Evolutionary conservation across 805 yeast species (phyloP).

Genomic region (Ogataea parapolymorpha): DNA sequence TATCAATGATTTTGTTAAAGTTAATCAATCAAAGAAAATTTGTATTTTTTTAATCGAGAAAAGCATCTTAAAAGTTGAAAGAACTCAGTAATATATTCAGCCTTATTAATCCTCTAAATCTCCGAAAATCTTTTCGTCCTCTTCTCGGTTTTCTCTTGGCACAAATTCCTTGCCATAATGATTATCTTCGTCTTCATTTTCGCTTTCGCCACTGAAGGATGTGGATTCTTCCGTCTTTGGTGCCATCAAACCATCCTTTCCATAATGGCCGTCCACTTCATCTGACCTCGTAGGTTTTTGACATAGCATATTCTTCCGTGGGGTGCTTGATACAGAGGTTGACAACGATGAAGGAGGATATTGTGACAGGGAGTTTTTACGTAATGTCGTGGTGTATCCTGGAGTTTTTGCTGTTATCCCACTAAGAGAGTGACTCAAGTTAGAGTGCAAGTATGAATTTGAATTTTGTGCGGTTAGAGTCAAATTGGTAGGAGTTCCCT

Average conservation of each 20-base stretch:
- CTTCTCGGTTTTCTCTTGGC: conserved; percentile 15
- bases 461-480: conserved; percentile 6
- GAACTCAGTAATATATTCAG: too few relatives aligned
- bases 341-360: conserved; percentile 39
- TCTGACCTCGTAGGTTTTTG: conserved; percentile 7
- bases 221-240: conserved; percentile 17
- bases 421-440: neutral
- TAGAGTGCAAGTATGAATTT: neutral
- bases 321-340: conserved; percentile 15
- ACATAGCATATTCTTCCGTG: conserved; percentile 12
- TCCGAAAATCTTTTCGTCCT: conserved; percentile 33
- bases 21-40: too few relatives aligned
- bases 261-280: neutral
- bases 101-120: conserved; percentile 31
- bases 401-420: conserved; percentile 3
- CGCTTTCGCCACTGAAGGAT: conserved; percentile 19
- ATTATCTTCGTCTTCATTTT: conserved; percentile 14
- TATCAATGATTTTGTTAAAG: too few relatives aligned
- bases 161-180: conserved; percentile 14
- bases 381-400: conserved; percentile 22
- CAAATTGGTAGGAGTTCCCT: too few relatives aligned
- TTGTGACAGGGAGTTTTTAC: conserved; percentile 44
- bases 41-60: too few relatives aligned
- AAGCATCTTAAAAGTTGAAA: too few relatives aligned
- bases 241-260: conserved; percentile 17